Conservation (phyloP, 129 eudicot species). For the Chrysanthemum lavandulifolium region DNA sequence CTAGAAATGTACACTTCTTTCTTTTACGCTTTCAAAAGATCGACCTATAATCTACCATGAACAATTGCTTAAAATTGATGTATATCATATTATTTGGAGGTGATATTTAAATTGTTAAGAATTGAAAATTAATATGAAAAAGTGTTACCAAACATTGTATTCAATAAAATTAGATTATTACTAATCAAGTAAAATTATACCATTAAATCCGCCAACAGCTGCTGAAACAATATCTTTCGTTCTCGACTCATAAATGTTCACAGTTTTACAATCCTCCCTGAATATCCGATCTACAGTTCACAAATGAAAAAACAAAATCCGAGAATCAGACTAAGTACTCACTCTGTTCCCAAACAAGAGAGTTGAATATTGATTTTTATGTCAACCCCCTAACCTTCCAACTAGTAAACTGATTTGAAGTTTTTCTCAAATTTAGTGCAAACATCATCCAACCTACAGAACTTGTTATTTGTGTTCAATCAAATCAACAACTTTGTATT, state of each 20-base stretch:
- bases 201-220: constrained; percentile 87
- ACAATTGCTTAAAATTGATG: too few species aligned
- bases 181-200: constrained; percentile 32
- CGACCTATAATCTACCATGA: too few species aligned
- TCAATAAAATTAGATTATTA: too few species aligned
- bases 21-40: too few species aligned
- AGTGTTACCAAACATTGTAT: too few species aligned
- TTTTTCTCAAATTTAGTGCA: constrained; percentile 5
- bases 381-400: constrained; percentile 6
- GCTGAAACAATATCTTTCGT: constrained; percentile 82
- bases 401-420: not conserved
- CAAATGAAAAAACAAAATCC: constrained; percentile 16
- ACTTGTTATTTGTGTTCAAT: not conserved
- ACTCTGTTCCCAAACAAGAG: not conserved
- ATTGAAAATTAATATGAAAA: too few species aligned
- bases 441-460: not conserved
- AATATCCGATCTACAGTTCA: constrained; percentile 55
- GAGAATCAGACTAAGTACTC: constrained; percentile 15
- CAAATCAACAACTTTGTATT: not conserved
- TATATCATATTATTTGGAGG: too few species aligned
- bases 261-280: constrained; percentile 74
- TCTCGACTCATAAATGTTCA: constrained; percentile 65
- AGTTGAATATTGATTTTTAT: not conserved
- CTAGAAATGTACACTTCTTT: too few species aligned
- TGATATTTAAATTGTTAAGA: too few species aligned